Base-by-base conservation (phyloP, 192 early-diverging fungal species). In the Phlyctochytrium arcticum region DNA sequence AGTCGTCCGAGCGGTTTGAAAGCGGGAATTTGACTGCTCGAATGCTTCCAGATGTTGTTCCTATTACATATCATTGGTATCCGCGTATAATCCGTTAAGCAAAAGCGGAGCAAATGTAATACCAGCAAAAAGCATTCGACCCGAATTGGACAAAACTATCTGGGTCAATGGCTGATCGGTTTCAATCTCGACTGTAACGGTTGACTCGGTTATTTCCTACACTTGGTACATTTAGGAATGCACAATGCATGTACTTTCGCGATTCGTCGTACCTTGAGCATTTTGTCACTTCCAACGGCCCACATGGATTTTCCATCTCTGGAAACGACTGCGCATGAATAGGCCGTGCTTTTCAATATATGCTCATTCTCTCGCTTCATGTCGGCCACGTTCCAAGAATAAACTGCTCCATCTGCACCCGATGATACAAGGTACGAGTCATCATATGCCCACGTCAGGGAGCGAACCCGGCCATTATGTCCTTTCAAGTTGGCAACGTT, bases 101-200 rank as follows among this genome's bases (percentile, higher is more conserved):
- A n/a, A n/a, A n/a, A n/a, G n/a, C 54, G 3, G 15, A 56, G 7
- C 19, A 44, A 9, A 63, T 27, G n/a, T n/a, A 36, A 1, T 70
- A 80, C 81, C 83, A 26, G 72, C 81, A 78, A 86, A 84, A 46
- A 86, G 42, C 81, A 86, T 84, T 21, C 69, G 60, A 3, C 81
- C 81, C 0, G 72, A 73, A n/a, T 75, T 34, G 6, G 81, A 81
- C 15, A 82, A 32, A 1, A 68, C 75, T 15, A 86, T 59, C 48
- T 86, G 82, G 10, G 84, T 86, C 58, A 78, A 39, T 5, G 67
- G 66, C 15, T 56, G 57, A 46, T 64, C 61, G 4, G 72, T 34
- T 24, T 84, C 78, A 23, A 82, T 32, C 49, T 86, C 80, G 21
- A 67, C 56, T 15, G 71, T 69, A 7, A 86, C 69, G 5, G 69